These are phyloP conservation scores for Seiridium unicorne DNA, from an alignment of 2,329 filamentous ascomycete species.

Conservation along the genomic window DNA sequence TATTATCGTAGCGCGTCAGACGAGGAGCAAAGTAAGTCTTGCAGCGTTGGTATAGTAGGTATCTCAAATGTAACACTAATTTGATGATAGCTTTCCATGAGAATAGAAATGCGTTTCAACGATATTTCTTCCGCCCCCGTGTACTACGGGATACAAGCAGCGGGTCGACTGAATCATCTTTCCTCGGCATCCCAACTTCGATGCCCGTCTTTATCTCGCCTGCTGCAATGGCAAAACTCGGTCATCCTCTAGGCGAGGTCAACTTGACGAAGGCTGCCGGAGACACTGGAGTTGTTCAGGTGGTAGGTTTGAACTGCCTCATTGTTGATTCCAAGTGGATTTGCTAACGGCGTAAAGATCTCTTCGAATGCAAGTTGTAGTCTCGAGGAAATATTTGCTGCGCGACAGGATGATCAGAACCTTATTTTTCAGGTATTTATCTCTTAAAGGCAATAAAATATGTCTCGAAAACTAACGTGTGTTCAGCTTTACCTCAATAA, in stretches of 20 bases:
- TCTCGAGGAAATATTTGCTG: background rate
- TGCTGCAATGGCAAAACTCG: constrained; percentile 1
- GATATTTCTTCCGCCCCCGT: constrained; percentile 1
- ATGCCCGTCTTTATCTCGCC: constrained; percentile 1
- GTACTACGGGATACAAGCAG: background rate
- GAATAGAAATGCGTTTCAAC: background rate
- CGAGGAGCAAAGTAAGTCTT: constrained; percentile 1
- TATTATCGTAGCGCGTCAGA: constrained; percentile 1
- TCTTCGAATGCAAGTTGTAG: background rate
- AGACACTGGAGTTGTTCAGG: background rate
- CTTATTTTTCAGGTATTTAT: background rate
- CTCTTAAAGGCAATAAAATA: background rate
- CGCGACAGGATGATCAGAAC: background rate
- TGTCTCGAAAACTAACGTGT: background rate
- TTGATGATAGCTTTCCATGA: background rate
- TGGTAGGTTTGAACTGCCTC: background rate
- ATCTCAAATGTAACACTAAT: background rate
- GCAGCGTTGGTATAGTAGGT: too few species aligned
- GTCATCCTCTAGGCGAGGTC: background rate
- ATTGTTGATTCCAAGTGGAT: background rate
- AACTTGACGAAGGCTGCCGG: background rate
- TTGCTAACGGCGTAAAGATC: background rate
- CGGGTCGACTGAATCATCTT: background rate
- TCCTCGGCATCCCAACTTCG: background rate
- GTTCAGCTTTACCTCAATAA: background rate